phyloP scores from a whole-genome alignment of 2,329 filamentous ascomycete species.

The Ascochyta viciae-villosae region DNA sequence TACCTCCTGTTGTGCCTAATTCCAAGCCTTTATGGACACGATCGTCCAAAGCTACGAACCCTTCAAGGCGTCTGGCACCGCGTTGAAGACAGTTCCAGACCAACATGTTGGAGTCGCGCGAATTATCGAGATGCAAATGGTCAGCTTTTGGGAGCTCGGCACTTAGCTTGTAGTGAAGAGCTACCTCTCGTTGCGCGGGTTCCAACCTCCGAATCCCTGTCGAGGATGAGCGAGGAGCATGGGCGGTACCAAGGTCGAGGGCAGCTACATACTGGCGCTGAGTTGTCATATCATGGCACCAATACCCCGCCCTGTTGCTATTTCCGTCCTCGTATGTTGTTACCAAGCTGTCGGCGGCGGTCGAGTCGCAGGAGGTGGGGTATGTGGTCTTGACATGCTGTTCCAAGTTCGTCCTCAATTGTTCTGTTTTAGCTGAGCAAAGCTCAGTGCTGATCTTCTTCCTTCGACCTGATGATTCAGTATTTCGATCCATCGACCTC shows the following conservation, averaged over 20 bases:
- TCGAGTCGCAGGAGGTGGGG: background rate
- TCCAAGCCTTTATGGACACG: background rate
- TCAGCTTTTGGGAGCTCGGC: too few species aligned
- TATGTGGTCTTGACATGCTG: background rate
- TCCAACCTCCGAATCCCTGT: background rate
- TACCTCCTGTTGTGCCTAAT: background rate
- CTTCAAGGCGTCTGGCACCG: too few species aligned
- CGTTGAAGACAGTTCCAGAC: too few species aligned
- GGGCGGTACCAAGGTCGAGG: background rate
- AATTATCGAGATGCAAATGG: too few species aligned
- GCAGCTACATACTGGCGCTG: background rate
- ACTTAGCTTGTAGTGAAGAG: too few species aligned
- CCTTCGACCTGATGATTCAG: background rate
- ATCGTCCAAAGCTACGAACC: background rate
- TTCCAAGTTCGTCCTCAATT: background rate
- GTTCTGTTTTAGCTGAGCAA: conserved; percentile 3
- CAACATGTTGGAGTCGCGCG: too few species aligned
- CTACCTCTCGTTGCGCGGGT: too few species aligned
- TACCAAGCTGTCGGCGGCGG: background rate
- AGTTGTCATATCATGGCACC: background rate
- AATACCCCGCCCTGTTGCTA: background rate
- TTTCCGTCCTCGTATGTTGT: background rate
- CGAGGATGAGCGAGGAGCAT: background rate
- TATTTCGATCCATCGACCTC: background rate
- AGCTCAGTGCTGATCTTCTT: conserved; percentile 1